phyloP scores from a whole-genome alignment of 768 basidiomycete species.

The Galerina sulciceps region DNA sequence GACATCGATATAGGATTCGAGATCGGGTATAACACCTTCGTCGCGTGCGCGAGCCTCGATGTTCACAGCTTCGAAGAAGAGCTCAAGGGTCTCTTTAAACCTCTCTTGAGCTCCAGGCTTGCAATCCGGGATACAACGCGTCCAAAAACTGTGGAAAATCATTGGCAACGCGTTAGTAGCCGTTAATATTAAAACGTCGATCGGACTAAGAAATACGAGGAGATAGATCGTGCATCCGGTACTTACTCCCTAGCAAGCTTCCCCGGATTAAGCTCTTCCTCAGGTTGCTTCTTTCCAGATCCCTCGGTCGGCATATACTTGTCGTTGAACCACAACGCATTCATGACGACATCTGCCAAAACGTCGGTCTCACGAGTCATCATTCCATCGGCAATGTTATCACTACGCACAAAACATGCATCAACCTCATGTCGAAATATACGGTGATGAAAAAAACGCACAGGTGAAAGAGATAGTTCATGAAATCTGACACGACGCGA shows the following conservation, averaged over 20 bases:
- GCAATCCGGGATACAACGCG: constrained; percentile 60
- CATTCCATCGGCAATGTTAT: constrained; percentile 83
- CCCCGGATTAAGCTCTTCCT: constrained; percentile 55
- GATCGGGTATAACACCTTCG: constrained; percentile 58
- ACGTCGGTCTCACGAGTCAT: constrained; percentile 62
- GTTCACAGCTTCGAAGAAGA: constrained; percentile 72
- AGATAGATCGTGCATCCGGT: background rate
- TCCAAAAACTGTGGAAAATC: constrained; percentile 58
- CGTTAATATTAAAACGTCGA: background rate
- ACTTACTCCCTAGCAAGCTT: constrained; percentile 69
- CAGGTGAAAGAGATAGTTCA: constrained; percentile 64
- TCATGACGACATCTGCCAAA: constrained; percentile 71
- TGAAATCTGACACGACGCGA: constrained; percentile 69
- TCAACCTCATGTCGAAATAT: background rate
- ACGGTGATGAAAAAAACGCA: constrained; percentile 26
- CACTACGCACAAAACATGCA: constrained; percentile 35
- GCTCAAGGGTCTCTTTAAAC: constrained; percentile 69
- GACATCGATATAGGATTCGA: constrained; percentile 74
- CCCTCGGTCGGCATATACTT: constrained; percentile 51
- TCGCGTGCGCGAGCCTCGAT: constrained; percentile 65
- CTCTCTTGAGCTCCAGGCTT: constrained; percentile 64
- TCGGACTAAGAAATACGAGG: background rate
- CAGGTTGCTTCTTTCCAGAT: constrained; percentile 39
- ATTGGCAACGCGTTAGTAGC: background rate
- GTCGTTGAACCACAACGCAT: constrained; percentile 63